Conservation (phyloP, 1,284 basidiomycete genomes). For the Rhodotorula sp. region DNA sequence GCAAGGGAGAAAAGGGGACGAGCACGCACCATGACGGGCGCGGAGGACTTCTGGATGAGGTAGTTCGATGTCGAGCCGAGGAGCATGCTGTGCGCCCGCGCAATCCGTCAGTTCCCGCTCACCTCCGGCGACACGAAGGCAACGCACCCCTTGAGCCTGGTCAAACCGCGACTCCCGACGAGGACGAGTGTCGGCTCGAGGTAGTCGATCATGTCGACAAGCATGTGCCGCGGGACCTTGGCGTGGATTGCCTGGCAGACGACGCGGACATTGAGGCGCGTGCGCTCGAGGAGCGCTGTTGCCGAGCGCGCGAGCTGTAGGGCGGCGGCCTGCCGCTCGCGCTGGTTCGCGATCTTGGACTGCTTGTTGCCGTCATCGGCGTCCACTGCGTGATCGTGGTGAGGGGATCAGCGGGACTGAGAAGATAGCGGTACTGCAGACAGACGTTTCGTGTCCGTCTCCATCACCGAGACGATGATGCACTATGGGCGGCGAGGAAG, state of each 20-base stretch:
- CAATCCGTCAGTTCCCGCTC: neutral
- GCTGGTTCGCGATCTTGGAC: slow-evolving; percentile 42
- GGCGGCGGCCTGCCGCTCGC: slow-evolving; percentile 42
- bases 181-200: slow-evolving; percentile 90
- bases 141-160: slow-evolving; percentile 81
- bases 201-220: slow-evolving; percentile 81
- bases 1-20: neutral
- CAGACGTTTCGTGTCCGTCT: slow-evolving; percentile 85
- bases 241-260: slow-evolving; percentile 94
- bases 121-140: neutral
- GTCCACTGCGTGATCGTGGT: slow-evolving; percentile 62
- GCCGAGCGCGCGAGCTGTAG: slow-evolving; percentile 53
- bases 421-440: slow-evolving; percentile 14
- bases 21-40: slow-evolving; percentile 74
- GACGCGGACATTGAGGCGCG: slow-evolving; percentile 79
- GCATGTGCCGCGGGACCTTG: slow-evolving; percentile 71
- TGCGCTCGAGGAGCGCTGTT: slow-evolving; percentile 84
- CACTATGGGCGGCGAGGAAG: slow-evolving; percentile 7
- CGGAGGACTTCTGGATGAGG: slow-evolving; percentile 87
- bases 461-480: slow-evolving; percentile 82
- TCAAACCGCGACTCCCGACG: slow-evolving; percentile 87
- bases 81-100: slow-evolving; percentile 65
- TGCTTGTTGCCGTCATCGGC: slow-evolving; percentile 58
- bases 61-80: slow-evolving; percentile 98
- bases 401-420: slow-evolving; percentile 4